Conservation (phyloP, 1,139 yeast genomes). For the Suhomyces bribrorum region DNA sequence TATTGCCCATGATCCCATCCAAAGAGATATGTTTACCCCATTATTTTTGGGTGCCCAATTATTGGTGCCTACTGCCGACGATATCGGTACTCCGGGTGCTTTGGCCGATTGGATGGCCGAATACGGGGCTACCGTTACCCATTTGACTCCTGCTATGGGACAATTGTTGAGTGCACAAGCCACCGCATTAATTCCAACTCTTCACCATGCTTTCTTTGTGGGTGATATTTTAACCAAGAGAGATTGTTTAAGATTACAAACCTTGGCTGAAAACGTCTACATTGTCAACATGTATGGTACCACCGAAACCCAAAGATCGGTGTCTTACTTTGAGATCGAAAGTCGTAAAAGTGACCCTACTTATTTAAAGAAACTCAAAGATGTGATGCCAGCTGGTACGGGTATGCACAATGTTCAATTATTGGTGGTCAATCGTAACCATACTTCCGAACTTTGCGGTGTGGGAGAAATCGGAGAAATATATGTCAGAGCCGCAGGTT, state of each 20-base stretch:
- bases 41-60: conserved; percentile 91
- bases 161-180: conserved; percentile 96
- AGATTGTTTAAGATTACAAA: conserved; percentile 90
- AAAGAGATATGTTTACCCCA: conserved; percentile 98
- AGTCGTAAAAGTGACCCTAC: conserved; percentile 68
- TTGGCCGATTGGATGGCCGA: conserved; percentile 96
- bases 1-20: conserved; percentile 98
- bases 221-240: conserved; percentile 97
- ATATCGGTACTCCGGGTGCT: conserved; percentile 97
- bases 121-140: conserved; percentile 92
- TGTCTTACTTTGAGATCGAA: conserved; percentile 86
- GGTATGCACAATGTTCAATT: conserved; percentile 97
- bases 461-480: conserved; percentile 99
- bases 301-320: conserved; percentile 98
- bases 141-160: conserved; percentile 99
- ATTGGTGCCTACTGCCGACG: conserved; percentile 93
- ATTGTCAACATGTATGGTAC: conserved; percentile 99
- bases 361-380: conserved; percentile 83
- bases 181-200: conserved; percentile 76
- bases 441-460: conserved; percentile 88
- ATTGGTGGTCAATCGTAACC: conserved; percentile 88
- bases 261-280: conserved; percentile 82
- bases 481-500: conserved; percentile 96
- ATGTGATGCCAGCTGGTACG: conserved; percentile 96
- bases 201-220: conserved; percentile 96